Evolutionary conservation across 2,329 filamentous ascomycete species (phyloP), one percentile per base, ranked within the genome.

Genomic region (Nigrograna mackinnonii): DNA sequence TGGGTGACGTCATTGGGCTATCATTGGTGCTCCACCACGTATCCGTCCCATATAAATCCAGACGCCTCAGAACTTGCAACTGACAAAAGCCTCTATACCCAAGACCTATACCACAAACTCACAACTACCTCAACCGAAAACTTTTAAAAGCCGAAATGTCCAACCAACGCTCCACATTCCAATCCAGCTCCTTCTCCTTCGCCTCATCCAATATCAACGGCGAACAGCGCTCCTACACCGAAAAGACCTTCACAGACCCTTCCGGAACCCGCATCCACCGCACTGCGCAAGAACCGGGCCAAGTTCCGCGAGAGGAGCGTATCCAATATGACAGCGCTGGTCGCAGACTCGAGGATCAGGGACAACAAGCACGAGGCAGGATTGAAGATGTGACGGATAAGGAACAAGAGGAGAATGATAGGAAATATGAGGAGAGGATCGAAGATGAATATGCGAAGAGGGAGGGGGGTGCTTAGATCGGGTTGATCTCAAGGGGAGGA

Each of bases 401-500:
- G 31, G 58, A 66, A 2, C 63, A 68, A 35, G 55, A 57, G 2
- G 62, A 66, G 24, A 63, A 57, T 2, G 67, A 68, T 43, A 66
- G 58, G 50, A 32, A 65, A 40, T 72, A 70, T 47, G 64, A 67
- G 44, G 66, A 72, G 53, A 58, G 56, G 17, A 73, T 73, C 48
- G 68, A 72, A 52, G 69, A 70, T 1, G 70, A 73, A 47, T 73
- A 72, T 54, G 70, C 69, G 2, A 73, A 73, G 64, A 55, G 68
- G 20, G 69, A 73, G 50, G 69, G 70, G 7, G 70, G 70, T 33
- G 70, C 69, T 31, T 72, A 52, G 32, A n/a, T n/a, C n/a, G n/a
- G n/a, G n/a, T n/a, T n/a, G n/a, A n/a, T n/a, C n/a, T n/a, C n/a
- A n/a, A n/a, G n/a, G n/a, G n/a, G n/a, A n/a, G n/a, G n/a, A n/a